These are phyloP conservation scores for Populus trichocarpa DNA, from an alignment of 441 rosid genomes.

Conservation along the genomic window DNA sequence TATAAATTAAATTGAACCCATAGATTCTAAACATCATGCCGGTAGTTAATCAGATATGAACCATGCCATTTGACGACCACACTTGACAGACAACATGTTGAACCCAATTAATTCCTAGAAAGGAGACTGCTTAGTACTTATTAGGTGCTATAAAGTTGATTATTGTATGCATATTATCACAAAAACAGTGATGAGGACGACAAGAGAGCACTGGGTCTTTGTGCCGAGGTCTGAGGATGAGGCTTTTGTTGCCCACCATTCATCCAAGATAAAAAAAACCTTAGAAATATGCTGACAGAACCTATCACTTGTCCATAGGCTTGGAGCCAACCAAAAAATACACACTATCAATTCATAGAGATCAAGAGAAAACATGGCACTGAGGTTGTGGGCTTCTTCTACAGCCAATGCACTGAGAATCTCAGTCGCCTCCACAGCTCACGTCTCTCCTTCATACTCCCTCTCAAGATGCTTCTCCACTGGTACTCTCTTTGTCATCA, in stretches of 20 bases:
- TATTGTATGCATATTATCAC: background rate
- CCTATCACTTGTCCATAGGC: background rate
- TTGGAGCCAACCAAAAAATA: conserved; percentile 13
- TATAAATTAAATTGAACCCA: too few relatives aligned
- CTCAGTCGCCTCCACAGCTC: conserved; percentile 97
- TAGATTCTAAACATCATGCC: too few relatives aligned
- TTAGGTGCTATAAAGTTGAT: background rate
- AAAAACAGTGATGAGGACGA: background rate
- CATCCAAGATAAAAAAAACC: conserved; percentile 47
- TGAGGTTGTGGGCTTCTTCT: conserved; percentile 4
- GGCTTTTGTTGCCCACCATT: conserved; percentile 77
- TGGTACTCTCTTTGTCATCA: conserved; percentile 28
- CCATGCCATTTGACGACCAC: background rate
- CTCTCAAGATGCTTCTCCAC: conserved; percentile 86
- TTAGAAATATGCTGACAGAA: background rate
- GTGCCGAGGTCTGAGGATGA: conserved; percentile 44
- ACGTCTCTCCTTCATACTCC: conserved; percentile 51
- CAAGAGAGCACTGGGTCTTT: background rate
- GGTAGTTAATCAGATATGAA: too few relatives aligned
- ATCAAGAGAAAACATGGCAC: conserved; percentile 50
- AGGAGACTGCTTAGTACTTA: too few relatives aligned
- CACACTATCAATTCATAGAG: background rate
- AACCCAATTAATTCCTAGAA: background rate
- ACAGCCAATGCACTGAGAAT: conserved; percentile 73
- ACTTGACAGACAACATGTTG: background rate